A percentile compares a stretch with the other conserved stretches of the same genome.
Conservation (phyloP, 2,329 filamentous ascomycete species). For the Venturia pyrina region DNA sequence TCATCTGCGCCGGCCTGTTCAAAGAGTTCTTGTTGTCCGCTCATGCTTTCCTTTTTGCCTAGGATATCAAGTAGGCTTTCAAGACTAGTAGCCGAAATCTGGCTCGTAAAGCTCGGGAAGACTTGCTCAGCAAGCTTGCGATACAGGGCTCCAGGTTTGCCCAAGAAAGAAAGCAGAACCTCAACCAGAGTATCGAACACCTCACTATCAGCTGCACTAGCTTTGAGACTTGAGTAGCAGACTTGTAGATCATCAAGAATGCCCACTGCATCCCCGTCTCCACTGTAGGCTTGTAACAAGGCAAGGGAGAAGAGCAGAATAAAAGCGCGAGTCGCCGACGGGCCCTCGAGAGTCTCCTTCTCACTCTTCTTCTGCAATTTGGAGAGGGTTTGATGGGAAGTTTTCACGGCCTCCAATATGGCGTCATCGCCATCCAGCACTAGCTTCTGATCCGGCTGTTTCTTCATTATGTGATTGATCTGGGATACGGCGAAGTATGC, state of each 20-base stretch:
- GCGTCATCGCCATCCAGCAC: conserved; percentile 36
- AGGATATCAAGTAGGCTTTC: conserved; percentile 60
- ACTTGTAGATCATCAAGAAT: conserved; percentile 73
- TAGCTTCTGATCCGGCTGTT: conserved; percentile 18
- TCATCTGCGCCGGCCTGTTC: conserved; percentile 35
- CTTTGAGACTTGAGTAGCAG: conserved; percentile 54
- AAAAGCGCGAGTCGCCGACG: conserved; percentile 50
- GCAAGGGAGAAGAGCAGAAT: conserved; percentile 75
- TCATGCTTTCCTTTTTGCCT: conserved; percentile 65
- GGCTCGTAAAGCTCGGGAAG: conserved; percentile 69
- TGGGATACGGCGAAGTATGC: background rate
- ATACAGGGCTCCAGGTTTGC: conserved; percentile 74
- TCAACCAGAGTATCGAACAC: conserved; percentile 62
- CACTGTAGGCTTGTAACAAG: conserved; percentile 81
- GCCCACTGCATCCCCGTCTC: conserved; percentile 74
- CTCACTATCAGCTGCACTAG: conserved; percentile 20
- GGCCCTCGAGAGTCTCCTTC: conserved; percentile 22
- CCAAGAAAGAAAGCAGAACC: conserved; percentile 80
- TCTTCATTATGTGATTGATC: conserved; percentile 15
- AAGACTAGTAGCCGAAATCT: conserved; percentile 64
- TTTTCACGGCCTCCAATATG: conserved; percentile 28
- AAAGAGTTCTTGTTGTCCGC: conserved; percentile 81
- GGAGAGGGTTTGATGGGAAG: conserved; percentile 21
- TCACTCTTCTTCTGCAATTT: conserved; percentile 17
- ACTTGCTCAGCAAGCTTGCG: conserved; percentile 80